Evolutionary conservation across 2,329 filamentous ascomycete species (phyloP), one percentile per base, ranked within the genome.

Genomic region (Aotearoamyces nothofagi): DNA sequence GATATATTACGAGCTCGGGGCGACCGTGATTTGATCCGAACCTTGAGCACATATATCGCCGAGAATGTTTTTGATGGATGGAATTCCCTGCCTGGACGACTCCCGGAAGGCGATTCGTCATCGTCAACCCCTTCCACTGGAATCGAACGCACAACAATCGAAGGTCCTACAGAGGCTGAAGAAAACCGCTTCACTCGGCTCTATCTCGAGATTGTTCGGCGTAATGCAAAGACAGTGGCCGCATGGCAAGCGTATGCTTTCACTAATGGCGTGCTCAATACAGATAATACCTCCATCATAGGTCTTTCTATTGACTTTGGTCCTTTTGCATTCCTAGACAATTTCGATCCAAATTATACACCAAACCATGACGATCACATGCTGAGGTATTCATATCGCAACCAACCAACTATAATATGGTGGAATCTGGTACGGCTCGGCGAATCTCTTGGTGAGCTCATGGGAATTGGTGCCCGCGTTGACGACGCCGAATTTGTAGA

Each of bases 221-320:
- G 81, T 17, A 98, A 94, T 47, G 90, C 90, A 1, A 63, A 66
- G 33, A 92, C 80, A 0, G 86, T 96, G 2, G 90, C 90, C 8
- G 69, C 78, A 40, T 96, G 90, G 87, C 92, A 98, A 57, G 84
- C 83, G 0, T 96, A 96, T 46, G 90, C 83, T n/a, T 98, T 98
- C 57, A 96, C 92, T 66, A 98, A 98, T 45, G 90, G 90, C 25
- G 90, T 98, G 4, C 61, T 98, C 33, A 98, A 98, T 54, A 96
- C 90, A 0, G 90, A 98, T 50, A 98, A 98, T 51, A 98, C 90
- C 0, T 93, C 84, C 0, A 67, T 98, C 28, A 75, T 75, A 31
- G 90, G 90, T 1, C 58, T 98, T 0, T 87, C 78, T 5, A 78
- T 98, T 37, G 90, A 98, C 54, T 98, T 86, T 48, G 90, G 90